Base-by-base conservation (phyloP, 768 basidiomycete species). In the Leccinum incarnatum region DNA sequence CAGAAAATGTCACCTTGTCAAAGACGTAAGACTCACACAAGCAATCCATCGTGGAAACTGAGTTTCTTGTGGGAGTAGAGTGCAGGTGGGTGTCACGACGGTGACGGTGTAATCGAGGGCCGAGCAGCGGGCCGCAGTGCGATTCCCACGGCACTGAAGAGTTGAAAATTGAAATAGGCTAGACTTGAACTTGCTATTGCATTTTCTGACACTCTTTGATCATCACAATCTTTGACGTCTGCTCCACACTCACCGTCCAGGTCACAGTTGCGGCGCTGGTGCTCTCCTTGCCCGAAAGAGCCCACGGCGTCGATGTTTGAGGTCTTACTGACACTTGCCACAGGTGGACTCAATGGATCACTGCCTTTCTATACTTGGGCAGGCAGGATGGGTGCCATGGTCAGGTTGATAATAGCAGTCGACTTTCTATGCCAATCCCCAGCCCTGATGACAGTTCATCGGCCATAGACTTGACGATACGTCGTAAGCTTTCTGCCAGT, bases 11-110 rank as follows among this genome's bases (percentile, higher is more conserved):
- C 32, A 34, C 32, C 12, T 34, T 19, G 34, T 34, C 17, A 1
- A 29, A 7, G 36, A 30, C 10, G 5, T 51, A 19, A 29, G 36
- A 15, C 64, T 63, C 30, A 65, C 64, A 53, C 5, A 65, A 0
- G 8, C 54, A 34, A 29, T 67, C 65, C 54, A 65, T 48, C 17
- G 21, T 15, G 23, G 40, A 19, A 42, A 19, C n/a, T 19, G 10
- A 42, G n/a, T 42, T 42, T 19, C n/a, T 42, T 19, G n/a, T 19
- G 40, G 37, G n/a, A 42, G 37, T 40, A n/a, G 8, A 32, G 32
- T 32, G 21, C 21, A 23, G 21, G 21, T 0, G 0, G 29, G 29
- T 29, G 32, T 4, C 32, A 32, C 11, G 32, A 32, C 1, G 11
- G 1, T 12, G 21, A 46, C 45, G 45, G 45, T 23, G 21, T 14